phyloP scores from a whole-genome alignment of 352 stramenopile genomes.

The Pilasporangium apinafurcum region DNA sequence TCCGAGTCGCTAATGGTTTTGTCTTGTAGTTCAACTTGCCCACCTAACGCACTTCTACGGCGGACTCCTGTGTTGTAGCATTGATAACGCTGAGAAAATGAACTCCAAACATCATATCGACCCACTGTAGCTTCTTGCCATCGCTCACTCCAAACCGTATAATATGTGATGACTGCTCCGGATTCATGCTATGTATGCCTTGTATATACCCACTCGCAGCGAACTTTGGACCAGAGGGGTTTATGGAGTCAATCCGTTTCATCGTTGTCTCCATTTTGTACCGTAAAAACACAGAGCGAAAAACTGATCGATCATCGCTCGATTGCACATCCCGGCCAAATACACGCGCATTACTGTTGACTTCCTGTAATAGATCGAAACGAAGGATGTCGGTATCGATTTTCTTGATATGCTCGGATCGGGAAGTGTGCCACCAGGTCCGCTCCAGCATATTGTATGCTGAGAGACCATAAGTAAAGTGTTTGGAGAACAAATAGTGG shows the following conservation, averaged over 20 bases:
- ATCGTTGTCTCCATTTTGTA: constrained; percentile 30
- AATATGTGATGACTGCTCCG: background rate
- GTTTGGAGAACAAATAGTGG: constrained; percentile 34
- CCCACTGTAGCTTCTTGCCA: constrained; percentile 22
- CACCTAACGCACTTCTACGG: constrained; percentile 37
- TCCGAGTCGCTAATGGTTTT: constrained; percentile 29
- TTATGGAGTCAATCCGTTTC: no score
- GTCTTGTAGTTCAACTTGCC: constrained; percentile 47
- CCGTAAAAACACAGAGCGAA: constrained; percentile 37
- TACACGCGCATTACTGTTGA: constrained; percentile 29
- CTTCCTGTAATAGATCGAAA: constrained; percentile 37
- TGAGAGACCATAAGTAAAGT: constrained; percentile 25
- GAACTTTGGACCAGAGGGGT: no score
- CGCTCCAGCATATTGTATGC: constrained; percentile 23
- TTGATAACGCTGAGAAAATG: constrained; percentile 35
- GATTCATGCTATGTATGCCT: constrained; percentile 35
- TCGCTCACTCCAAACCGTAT: constrained; percentile 2
- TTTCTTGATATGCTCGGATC: constrained; percentile 23
- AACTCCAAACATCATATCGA: constrained; percentile 32
- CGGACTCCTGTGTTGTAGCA: constrained; percentile 15
- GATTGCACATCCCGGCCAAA: constrained; percentile 34
- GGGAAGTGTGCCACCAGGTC: constrained; percentile 30
- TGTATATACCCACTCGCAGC: constrained; percentile 40
- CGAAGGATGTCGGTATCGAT: constrained; percentile 41
- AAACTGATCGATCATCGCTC: constrained; percentile 27